A percentile compares a stretch with the other conserved stretches of the same genome.
phyloP scores from a whole-genome alignment of 345 rosid genomes.

The Euphorbia tirucalli region DNA sequence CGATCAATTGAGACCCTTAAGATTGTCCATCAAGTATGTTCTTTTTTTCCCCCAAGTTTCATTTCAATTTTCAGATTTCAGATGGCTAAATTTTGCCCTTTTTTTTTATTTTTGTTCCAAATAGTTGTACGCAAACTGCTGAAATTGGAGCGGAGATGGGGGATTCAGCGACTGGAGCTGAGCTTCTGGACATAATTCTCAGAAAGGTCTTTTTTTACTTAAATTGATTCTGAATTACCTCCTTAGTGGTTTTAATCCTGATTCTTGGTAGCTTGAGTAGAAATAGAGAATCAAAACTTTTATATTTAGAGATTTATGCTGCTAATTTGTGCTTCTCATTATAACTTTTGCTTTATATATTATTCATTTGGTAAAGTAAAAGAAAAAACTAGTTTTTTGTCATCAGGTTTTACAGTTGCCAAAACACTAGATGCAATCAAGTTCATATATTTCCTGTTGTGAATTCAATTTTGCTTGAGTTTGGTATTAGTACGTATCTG shows the following conservation, averaged over 20 bases:
- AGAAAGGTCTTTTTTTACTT: conserved; percentile 37
- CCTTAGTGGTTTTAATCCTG: too few species aligned
- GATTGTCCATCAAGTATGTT: conserved; percentile 30
- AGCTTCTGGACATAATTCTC: conserved; percentile 61
- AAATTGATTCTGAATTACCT: too few species aligned
- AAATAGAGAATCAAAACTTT: too few species aligned
- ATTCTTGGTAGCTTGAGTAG: too few species aligned
- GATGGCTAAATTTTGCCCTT: too few species aligned
- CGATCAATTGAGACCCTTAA: conserved; percentile 24
- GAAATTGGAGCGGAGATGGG: conserved; percentile 29
- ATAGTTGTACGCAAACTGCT: background rate
- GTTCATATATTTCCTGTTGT: background rate
- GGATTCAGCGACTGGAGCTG: conserved; percentile 57
- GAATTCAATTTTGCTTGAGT: background rate
- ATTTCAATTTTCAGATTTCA: background rate
- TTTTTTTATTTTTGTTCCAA: background rate
- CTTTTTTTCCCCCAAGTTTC: background rate
- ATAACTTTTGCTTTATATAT: too few species aligned
- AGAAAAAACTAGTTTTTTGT: background rate
- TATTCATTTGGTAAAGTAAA: too few species aligned
- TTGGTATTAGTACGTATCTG: too few species aligned
- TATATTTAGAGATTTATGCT: too few species aligned
- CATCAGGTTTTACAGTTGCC: background rate
- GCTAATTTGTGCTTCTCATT: too few species aligned
- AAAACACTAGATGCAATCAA: background rate